Base-by-base conservation (phyloP, 1,139 yeast genomes). In the Magnusiomyces suaveolens region DNA sequence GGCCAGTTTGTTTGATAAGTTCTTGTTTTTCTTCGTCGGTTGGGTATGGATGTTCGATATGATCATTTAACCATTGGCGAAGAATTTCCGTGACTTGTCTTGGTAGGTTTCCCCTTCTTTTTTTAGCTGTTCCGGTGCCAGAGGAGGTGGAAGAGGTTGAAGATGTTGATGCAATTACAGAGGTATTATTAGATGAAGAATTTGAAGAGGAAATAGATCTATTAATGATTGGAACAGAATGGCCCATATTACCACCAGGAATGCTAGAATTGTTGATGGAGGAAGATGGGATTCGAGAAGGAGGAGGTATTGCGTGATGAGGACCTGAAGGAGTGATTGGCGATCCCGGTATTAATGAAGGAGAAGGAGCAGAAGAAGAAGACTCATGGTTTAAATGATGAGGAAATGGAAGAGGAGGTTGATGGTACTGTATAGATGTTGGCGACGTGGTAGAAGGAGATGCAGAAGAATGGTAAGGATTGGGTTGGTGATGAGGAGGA, bases 41-140 rank as follows among this genome's bases (percentile, higher is more conserved):
- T 3, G 98, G 98, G 68, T 90, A 90, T 18, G 98, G 98, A 66
- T 90, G 95, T 62, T 86, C 84, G 60, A 89, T 72, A 68, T 92
- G 95, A 52, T 83, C 83, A 62, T 84, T 78, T 54, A 90, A 76
- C 98, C 98, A 92, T 59, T 78, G 78, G 59, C 92, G 78, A 58
- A 92, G 74, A 24, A 87, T 82, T 60, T 81, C 82, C 2, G 96
- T 90, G 1, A 95, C 90, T 60, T 84, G 90, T 64, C 89, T 84
- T 20, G 98, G 97, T 59, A 92, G 74, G 68, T 90, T 90, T 57
- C 82, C 82, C 52, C 95, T 77, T 46, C 92, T 80, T 53, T 64
- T 63, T 51, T 63, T 59, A 4, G 64, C 54, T n/a, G 59, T 41
- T 18, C 44, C 44, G 4, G 59, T 21, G 23, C n/a, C 16, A 16